Evolutionary conservation across 225 moss, liverwort and hornwort genomes (phyloP).

Genomic region (Rhytidiadelphus loreus): DNA sequence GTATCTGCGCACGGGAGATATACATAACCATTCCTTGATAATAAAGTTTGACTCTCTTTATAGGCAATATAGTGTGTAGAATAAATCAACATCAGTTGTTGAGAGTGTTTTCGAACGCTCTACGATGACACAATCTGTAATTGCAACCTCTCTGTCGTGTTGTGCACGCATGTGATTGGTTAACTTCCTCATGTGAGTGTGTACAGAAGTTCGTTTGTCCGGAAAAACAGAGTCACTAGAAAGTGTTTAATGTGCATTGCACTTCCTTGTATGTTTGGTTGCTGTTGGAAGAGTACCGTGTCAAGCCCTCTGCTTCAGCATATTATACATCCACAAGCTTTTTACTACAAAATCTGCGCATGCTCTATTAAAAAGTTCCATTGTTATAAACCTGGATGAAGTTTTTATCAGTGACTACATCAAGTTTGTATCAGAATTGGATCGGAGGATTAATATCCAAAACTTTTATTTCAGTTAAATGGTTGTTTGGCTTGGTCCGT

Average conservation of each 20-base stretch:
- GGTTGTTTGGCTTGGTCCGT: neutral
- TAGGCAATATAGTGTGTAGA: neutral
- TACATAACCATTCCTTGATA: neutral
- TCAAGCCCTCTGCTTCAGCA: neutral
- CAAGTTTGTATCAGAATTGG: neutral
- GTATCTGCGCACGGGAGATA: too few relatives aligned
- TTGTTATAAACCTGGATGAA: neutral
- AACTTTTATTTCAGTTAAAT: neutral
- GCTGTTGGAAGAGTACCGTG: neutral
- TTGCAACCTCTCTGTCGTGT: too few relatives aligned
- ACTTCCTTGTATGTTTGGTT: neutral
- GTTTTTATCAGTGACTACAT: neutral
- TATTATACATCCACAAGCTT: neutral
- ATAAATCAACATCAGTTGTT: neutral
- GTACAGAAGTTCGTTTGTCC: neutral
- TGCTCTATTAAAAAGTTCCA: neutral
- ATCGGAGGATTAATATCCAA: neutral
- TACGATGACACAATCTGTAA: neutral
- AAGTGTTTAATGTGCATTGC: neutral
- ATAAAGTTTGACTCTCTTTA: neutral
- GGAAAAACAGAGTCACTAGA: neutral
- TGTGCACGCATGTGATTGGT: too few relatives aligned
- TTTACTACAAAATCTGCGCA: neutral
- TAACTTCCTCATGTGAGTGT: neutral
- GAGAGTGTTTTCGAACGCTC: neutral